Evolutionary conservation across 345 rosid genomes (phyloP).

Genomic region (Sisymbrium irio): DNA sequence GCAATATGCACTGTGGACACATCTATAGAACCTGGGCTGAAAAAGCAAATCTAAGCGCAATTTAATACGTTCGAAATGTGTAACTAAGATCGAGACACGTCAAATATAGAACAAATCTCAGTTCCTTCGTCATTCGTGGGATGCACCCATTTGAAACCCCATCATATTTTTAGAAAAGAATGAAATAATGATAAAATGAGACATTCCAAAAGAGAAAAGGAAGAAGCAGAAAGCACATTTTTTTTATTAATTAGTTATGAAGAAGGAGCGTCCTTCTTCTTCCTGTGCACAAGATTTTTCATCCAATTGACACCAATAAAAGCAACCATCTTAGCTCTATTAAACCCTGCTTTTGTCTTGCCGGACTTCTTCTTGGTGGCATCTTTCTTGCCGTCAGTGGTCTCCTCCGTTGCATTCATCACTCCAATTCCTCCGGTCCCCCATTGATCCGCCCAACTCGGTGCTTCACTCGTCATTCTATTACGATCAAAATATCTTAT

Average conservation of each 20-base stretch:
- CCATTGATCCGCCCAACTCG: slow-evolving; percentile 97
- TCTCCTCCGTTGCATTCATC: slow-evolving; percentile 46
- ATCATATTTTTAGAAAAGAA: background rate
- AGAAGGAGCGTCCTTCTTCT: slow-evolving; percentile 37
- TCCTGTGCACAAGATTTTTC: slow-evolving; percentile 48
- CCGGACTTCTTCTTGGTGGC: slow-evolving; percentile 36
- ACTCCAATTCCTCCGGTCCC: slow-evolving; percentile 74
- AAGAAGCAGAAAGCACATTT: background rate
- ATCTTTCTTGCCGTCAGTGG: slow-evolving; percentile 37
- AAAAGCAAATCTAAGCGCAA: background rate
- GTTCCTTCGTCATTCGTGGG: slow-evolving; percentile 8
- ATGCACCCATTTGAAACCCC: slow-evolving; percentile 16
- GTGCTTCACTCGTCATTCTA: slow-evolving; percentile 68
- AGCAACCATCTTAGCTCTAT: slow-evolving; percentile 42
- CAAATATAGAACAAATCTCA: background rate
- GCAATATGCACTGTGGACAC: background rate
- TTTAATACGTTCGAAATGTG: background rate
- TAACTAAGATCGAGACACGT: background rate
- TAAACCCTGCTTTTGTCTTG: slow-evolving; percentile 39
- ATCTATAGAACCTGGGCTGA: background rate
- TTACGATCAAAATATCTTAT: background rate
- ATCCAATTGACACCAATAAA: slow-evolving; percentile 59
- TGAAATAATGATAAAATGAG: background rate
- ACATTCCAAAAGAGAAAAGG: background rate
- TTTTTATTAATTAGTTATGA: background rate